These are phyloP conservation scores for Apiotrichum sp. DNA, from an alignment of 1,284 basidiomycete species.

Conservation along the genomic window DNA sequence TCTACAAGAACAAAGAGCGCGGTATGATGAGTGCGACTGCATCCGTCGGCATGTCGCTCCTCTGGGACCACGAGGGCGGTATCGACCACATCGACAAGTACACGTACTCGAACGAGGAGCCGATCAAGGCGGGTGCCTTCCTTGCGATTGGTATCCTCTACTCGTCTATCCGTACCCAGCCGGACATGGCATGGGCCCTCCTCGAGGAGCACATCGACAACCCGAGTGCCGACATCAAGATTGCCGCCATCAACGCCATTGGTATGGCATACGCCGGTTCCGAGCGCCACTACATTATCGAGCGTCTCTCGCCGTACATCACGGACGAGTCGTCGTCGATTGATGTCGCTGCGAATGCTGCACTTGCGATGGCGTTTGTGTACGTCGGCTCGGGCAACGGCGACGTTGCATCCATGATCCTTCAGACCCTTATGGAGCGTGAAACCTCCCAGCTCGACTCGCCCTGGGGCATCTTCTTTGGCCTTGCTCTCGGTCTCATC, in stretches of 20 bases:
- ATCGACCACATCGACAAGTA: conserved; percentile 96
- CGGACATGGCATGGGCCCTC: conserved; percentile 87
- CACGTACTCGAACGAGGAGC: conserved; percentile 90
- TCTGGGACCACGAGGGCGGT: conserved; percentile 97
- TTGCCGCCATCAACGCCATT: conserved; percentile 79
- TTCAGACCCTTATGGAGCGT: conserved; percentile 83
- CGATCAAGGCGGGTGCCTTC: conserved; percentile 96
- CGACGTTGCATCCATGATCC: conserved; percentile 80
- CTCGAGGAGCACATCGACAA: conserved; percentile 88
- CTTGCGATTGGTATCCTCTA: conserved; percentile 93
- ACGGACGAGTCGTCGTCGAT: conserved; percentile 76
- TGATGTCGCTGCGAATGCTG: conserved; percentile 81
- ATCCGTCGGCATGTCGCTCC: conserved; percentile 81
- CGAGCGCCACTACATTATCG: conserved; percentile 78
- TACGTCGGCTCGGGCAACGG: conserved; percentile 94
- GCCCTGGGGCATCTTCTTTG: conserved; percentile 92
- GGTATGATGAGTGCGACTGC: conserved; percentile 97
- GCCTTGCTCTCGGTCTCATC: conserved; percentile 80
- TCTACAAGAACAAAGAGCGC: conserved; percentile 99
- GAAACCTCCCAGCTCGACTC: conserved; percentile 71
- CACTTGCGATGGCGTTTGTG: conserved; percentile 86
- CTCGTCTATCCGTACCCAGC: conserved; percentile 82
- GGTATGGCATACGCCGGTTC: conserved; percentile 93
- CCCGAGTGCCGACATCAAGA: conserved; percentile 75
- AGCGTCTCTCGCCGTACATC: conserved; percentile 69